Evolutionary conservation across 202 grass and related monocot species (phyloP), one percentile per base, ranked within the genome.

Genomic region (Bolboschoenoplectus hybrid): DNA sequence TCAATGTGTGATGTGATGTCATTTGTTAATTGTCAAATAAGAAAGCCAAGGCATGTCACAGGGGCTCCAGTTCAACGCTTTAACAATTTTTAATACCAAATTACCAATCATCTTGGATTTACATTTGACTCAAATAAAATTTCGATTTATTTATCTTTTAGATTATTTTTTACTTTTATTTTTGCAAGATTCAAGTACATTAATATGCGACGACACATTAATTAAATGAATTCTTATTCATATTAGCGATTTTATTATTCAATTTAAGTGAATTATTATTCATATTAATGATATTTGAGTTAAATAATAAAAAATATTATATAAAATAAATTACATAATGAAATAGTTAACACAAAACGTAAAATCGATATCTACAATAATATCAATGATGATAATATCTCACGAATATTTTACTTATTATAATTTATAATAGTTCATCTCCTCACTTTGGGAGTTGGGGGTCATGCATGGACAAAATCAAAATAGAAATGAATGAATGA

Each of bases 61-160:
- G 7, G n/a, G 34, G 13, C 32, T 3, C 20, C 6, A 49, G 16
- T 14, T 52, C 47, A 76, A 50, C 19, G 26, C 17, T 43, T 43
- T 76, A 49, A 76, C 64, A 19, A 19, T 61, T 61, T 61, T 61
- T 61, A 61, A 61, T 61, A 61, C 57, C 57, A 61, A 61, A 61
- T 19, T 61, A 61, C 57, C 57, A 61, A 61, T 61, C 16, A 61
- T 16, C 57, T n/a, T 61, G 14, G 16, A 17, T 58, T 56, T 14
- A 58, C 16, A 58, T 17, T 58, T 58, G 55, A 58, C 13, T 17
- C 55, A 58, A 26, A 26, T 26, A 26, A 26, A 26, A 26, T 13
- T 38, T 67, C 12, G 5, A 38, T 9, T 39, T 36, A 12, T 32
- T 11, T 36, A 63, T 26, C 2, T 39, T 10, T 36, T 13, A 36